Evolutionary conservation across 192 early-diverging fungal genomes (phyloP).

Genomic region (Coemansia sp.): DNA sequence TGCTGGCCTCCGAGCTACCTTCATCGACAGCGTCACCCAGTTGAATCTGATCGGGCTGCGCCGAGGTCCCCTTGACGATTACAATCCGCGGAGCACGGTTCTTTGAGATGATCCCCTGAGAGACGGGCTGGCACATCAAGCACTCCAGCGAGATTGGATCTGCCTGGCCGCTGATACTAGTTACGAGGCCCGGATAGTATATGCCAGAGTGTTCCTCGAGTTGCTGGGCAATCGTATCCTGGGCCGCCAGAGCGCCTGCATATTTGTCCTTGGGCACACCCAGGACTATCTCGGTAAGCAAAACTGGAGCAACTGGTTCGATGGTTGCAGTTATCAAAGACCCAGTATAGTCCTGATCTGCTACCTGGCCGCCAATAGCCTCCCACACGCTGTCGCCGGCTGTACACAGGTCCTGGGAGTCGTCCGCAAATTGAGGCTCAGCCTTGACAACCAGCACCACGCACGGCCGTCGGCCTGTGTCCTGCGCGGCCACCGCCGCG

Average conservation of each 20-base stretch:
- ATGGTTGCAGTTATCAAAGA: conserved; percentile 1
- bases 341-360: neutral
- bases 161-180: neutral
- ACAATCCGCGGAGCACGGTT: conserved; percentile 14
- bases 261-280: conserved; percentile 29
- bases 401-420: conserved; percentile 4
- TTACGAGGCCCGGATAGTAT: conserved; percentile 6
- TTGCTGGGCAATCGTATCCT: conserved; percentile 12
- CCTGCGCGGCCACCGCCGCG: neutral
- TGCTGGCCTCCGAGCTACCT: neutral
- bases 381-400: conserved; percentile 4
- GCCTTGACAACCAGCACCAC: conserved; percentile 3
- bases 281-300: conserved; percentile 33
- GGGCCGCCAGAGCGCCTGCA: conserved; percentile 12
- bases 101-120: conserved; percentile 15
- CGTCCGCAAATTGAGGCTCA: neutral
- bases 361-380: conserved; percentile 1
- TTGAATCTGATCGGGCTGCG: neutral
- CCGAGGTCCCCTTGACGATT: conserved; percentile 10
- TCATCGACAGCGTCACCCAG: neutral
- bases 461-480: neutral
- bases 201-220: conserved; percentile 2
- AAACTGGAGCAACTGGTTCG: conserved; percentile 22
- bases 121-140: conserved; percentile 44
- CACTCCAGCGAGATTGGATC: conserved; percentile 14